Base-by-base conservation (phyloP, 1,139 yeast species). In the Hanseniaspora gamundiae region DNA sequence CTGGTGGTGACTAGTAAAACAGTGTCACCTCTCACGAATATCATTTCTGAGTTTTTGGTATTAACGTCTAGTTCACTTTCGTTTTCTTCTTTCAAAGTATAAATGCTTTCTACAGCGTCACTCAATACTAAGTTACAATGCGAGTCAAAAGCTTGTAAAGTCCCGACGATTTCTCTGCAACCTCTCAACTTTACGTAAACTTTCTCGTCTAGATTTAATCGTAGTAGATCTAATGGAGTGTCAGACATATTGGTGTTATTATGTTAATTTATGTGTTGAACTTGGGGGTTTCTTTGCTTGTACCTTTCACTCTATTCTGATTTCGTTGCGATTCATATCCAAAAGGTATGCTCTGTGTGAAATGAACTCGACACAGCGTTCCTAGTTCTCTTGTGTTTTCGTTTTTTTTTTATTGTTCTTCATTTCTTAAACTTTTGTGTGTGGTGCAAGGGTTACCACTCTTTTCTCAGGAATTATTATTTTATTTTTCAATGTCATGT, bases 61-160 rank as follows among this genome's bases (percentile, higher is more conserved):
- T 62, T 64, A 9, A 73, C 63, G 63, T 66, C 50, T 40, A 56
- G 44, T 29, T 58, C 57, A 16, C 70, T 71, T 10, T 68, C 72
- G n/a, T 62, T 62, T 5, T 60, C 69, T 14, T 70, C 78, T 35
- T 69, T 74, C 33, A 76, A 59, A 33, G 70, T 69, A 57, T 76
- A 84, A 42, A 88, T 78, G 9, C 83, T 83, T 59, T 91, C 99
- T 48, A 74, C 74, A 3, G 95, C 96, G 54, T 93, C 95, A 56
- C 97, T 87, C 53, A 91, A 73, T 38, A 91, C 95, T 74, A 93
- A 78, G 62, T 93, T 91, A 64, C 97, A 91, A 64, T 91, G 97
- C 42, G 94, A 83, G 63, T 91, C 97, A 64, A 85, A 91, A 1
- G 95, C 96, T 72, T 91, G 98, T 46, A 93, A 71, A 52, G 78